Base-by-base conservation (phyloP, 768 basidiomycete species). In the Tricholoma sp. region DNA sequence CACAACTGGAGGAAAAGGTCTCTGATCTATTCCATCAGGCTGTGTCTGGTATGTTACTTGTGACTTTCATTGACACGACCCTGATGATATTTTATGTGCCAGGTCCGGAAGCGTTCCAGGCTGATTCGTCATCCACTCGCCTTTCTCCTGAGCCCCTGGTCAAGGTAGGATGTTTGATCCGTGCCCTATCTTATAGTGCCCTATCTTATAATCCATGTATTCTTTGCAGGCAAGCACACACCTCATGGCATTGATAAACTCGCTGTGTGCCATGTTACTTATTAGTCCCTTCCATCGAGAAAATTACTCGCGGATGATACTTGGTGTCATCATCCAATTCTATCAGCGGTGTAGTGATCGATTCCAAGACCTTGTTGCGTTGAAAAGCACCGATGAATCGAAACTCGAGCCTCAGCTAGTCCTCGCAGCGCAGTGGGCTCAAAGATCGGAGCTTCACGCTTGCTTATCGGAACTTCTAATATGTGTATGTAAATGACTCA, bases 221-320 rank as follows among this genome's bases (percentile, higher is more conserved):
- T 51, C 28, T 29, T 32, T 50, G 10, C 59, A 95, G 91, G 91
- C 89, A 18, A 85, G 83, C 65, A 90, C 87, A 4, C 85, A 92
- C 60, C 75, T 97, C 20, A 88, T 94, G 78, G 88, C 91, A 1
- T 73, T 98, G 44, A 88, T 96, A 65, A 95, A 95, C 63, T 95
- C 91, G 1, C 75, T 98, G 5, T 96, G 94, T 63, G 80, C 84
- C 7, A 96, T 98, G 93, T 82, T 97, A 17, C 81, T 85, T 55
- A 87, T 85, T 5, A 94, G 91, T 15, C 94, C 95, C 0, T 98
- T 98, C 73, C 96, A 98, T 66, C 81, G 88, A 58, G 96, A 98
- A 70, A 94, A 88, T 66, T 97, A 98, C 68, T 87, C 92, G 15
- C 83, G 93, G n/a, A 76, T 98, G 31, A 95, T 98, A 56, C 81